Evolutionary conservation across 208 protist species (phyloP), one percentile per base, ranked within the genome.

Genomic region (Acanthamoeba castellanii): DNA sequence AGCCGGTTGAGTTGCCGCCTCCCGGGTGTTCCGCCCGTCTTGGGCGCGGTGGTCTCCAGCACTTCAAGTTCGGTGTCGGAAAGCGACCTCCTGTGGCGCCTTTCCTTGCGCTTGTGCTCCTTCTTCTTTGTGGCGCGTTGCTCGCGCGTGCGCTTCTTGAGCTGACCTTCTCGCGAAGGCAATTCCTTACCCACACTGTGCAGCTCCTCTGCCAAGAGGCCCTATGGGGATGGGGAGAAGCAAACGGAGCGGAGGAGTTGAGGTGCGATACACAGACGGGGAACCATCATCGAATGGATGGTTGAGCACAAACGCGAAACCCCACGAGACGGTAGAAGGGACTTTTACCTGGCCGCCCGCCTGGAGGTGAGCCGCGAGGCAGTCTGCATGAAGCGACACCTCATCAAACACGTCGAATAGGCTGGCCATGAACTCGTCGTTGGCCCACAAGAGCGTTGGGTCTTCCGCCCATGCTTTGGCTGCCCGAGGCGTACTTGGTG

Each of bases 1-100:
- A 87, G 52, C 13, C 78, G 78, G 30, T 87, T 87, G 42, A 87
- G 78, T 37, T 87, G 78, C 78, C 78, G 78, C 22, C 78, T 55
- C 11, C 78, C 78, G 18, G 78, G 78, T 6, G 78, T 87, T 27
- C 57, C 57, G 27, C 32, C 78, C 0, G n/a, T 64, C 32, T 64
- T 87, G 3, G 3, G 42, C 13, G 47, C 22, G 9, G 78, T 25
- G 14, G 20, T 47, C 45, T 64, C 14, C 16, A 64, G 1, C 18
- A 1, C 78, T 2, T 87, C 78, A 0, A 87, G 78, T 42, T 87
- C 78, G 22, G 78, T 64, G 9, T 87, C 78, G 25, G 78, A 87
- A 3, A 87, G 78, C 8, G 78, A 87, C 14, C 78, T 30, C 30
- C 78, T 25, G 25, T 87, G 42, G 13, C 32, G 13, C 50, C 27